Conservation (phyloP, 345 rosid species). For the Gossypium thurberi region DNA sequence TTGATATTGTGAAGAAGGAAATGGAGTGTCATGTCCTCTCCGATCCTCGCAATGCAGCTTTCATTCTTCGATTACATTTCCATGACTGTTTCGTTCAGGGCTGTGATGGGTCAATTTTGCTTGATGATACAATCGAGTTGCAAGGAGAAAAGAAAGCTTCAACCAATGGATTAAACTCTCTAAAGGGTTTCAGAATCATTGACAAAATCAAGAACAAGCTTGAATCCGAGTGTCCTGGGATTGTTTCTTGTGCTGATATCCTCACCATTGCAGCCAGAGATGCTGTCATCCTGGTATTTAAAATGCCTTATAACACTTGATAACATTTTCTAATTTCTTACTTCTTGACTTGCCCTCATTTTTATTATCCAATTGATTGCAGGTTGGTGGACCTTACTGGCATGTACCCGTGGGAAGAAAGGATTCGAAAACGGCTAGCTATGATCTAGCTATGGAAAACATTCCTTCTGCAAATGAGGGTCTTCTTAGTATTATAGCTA, state of each 20-base stretch:
- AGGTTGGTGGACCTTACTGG: slow-evolving; percentile 98
- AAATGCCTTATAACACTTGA: background rate
- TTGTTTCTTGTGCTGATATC: slow-evolving; percentile 87
- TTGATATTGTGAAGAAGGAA: slow-evolving; percentile 65
- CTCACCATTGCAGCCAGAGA: slow-evolving; percentile 89
- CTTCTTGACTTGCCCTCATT: background rate
- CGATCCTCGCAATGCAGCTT: slow-evolving; percentile 83
- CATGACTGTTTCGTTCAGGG: slow-evolving; percentile 98
- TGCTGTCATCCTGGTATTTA: slow-evolving; percentile 62
- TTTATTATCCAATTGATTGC: background rate
- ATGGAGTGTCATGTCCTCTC: slow-evolving; percentile 82
- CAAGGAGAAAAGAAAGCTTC: slow-evolving; percentile 76
- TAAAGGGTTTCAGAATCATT: slow-evolving; percentile 55
- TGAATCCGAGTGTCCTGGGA: slow-evolving; percentile 87
- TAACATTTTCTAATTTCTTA: background rate
- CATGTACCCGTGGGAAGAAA: slow-evolving; percentile 91
- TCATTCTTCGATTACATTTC: slow-evolving; percentile 62
- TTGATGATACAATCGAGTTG: slow-evolving; percentile 62
- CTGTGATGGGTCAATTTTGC: slow-evolving; percentile 80
- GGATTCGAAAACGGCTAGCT: slow-evolving; percentile 72
- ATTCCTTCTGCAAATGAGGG: slow-evolving; percentile 64
- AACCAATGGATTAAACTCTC: slow-evolving; percentile 37
- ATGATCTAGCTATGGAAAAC: slow-evolving; percentile 36
- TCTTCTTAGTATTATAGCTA: slow-evolving; percentile 49
- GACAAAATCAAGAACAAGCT: slow-evolving; percentile 81